Evolutionary conservation across 768 basidiomycete species (phyloP).

Genomic region (Hortiboletus flavorubellus): DNA sequence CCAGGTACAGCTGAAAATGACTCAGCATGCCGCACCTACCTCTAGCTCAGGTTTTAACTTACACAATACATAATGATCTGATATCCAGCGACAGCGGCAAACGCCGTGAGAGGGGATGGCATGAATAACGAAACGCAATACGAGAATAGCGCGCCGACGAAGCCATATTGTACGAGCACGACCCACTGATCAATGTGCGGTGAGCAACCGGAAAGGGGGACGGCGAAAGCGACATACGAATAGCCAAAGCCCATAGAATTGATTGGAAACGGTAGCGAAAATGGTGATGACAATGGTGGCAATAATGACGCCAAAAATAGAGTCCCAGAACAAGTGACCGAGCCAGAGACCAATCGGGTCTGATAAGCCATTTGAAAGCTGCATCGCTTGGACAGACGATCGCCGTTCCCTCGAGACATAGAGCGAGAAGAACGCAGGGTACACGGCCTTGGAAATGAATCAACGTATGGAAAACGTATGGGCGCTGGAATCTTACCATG

Average conservation of each 20-base stretch:
- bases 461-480: not conserved
- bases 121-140: conserved; percentile 62
- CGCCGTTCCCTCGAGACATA: conserved; percentile 74
- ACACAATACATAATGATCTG: conserved; percentile 72
- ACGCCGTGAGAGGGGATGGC: conserved; percentile 66
- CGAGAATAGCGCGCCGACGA: conserved; percentile 64
- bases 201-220: not conserved
- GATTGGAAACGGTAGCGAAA: conserved; percentile 52
- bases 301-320: conserved; percentile 53
- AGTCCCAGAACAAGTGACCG: conserved; percentile 75
- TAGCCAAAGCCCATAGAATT: conserved; percentile 68
- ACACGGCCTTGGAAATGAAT: conserved; percentile 50
- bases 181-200: conserved; percentile 51
- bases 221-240: conserved; percentile 40
- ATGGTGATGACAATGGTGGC: conserved; percentile 64
- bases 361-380: conserved; percentile 70
- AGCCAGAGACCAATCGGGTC: conserved; percentile 73
- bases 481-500: conserved; percentile 47
- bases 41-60: conserved; percentile 26
- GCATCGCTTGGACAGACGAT: conserved; percentile 74
- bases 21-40: not conserved
- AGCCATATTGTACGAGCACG: conserved; percentile 64
- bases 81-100: conserved; percentile 69
- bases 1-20: conserved; percentile 51
- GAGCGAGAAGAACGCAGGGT: conserved; percentile 77